Conservation (phyloP, 2,329 filamentous ascomycete species). For the Colletotrichum truncatum region DNA sequence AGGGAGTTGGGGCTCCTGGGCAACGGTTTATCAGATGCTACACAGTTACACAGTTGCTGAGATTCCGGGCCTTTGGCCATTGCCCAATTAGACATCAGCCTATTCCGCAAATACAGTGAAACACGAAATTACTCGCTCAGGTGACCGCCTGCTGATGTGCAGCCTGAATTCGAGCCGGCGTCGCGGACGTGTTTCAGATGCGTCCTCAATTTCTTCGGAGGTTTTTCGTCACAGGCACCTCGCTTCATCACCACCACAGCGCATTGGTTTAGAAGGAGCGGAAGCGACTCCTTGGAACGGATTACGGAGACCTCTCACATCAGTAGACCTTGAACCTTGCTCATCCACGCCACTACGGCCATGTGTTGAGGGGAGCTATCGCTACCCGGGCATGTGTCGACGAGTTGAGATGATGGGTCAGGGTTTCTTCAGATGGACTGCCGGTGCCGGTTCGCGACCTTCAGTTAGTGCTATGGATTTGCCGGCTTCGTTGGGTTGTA, state of each 20-base stretch:
- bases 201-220: conserved; percentile 7
- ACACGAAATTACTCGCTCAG: conserved; percentile 8
- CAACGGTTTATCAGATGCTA: background rate
- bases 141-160: background rate
- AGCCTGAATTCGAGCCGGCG: conserved; percentile 24
- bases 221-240: conserved; percentile 9
- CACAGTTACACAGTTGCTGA: background rate
- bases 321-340: background rate
- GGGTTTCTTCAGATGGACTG: conserved; percentile 7
- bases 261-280: background rate
- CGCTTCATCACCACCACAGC: conserved; percentile 13
- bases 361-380: too few species aligned
- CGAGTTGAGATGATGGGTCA: conserved; percentile 24
- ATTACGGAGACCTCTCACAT: background rate
- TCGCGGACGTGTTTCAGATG: conserved; percentile 30
- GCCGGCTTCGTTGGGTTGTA: background rate
- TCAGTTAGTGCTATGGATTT: conserved; percentile 4
- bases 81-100: background rate
- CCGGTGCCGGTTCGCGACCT: background rate
- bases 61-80: background rate
- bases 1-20: background rate
- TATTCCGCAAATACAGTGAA: conserved; percentile 5
- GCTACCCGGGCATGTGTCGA: background rate
- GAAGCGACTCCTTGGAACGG: too few species aligned
- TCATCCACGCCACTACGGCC: conserved; percentile 3